Evolutionary conservation across 352 stramenopile species (phyloP), one percentile per base, ranked within the genome.

Genomic region (Globisporangium paroecandrum): DNA sequence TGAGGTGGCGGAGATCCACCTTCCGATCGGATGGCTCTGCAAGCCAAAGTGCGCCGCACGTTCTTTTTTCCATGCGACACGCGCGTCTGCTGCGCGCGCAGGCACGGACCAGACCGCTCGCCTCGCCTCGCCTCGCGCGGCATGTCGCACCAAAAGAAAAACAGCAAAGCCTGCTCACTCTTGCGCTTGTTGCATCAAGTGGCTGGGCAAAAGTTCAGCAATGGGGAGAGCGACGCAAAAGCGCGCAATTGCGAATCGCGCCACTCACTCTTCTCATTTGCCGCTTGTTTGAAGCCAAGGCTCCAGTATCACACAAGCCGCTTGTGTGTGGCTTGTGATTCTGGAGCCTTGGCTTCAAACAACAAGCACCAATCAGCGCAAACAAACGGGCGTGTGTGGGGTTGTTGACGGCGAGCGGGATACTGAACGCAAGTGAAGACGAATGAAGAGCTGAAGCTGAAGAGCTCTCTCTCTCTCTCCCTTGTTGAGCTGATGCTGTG

Each of bases 1-100:
- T 32, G 29, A 32, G 29, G 29, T 32, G 29, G 29, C 29, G 29
- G 29, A 8, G 29, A 32, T 32, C 29, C 29, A 32, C 29, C 29
- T 32, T 32, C 29, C 32, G 32, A 38, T 18, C 29, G 29, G 29
- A 32, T 32, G 29, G 46, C 20, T 22, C 46, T 47, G 15, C 41
- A 47, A 47, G 41, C 41, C 41, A 47, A 47, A 54, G 20, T 54
- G 53, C 53, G 53, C 24, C 29, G 56, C 56, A 46, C 56, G 56
- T 62, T 62, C 56, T 62, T 62, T 62, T 25, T 25, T 41, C 22
- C 56, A 29, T 62, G 56, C n/a, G 56, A 62, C 56, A 62, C 56
- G 24, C 36, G 9, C 36, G 36, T 41, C 36, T 43, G 36, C 36
- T 43, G 36, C 10, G 9, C 12, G 36, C 9, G 10, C 12, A 18